Percentiles rank a stretch among this genome's conserved stretches.
Evolutionary conservation across 2,329 filamentous ascomycete species (phyloP).

Genomic region (Fusarium annulatum): DNA sequence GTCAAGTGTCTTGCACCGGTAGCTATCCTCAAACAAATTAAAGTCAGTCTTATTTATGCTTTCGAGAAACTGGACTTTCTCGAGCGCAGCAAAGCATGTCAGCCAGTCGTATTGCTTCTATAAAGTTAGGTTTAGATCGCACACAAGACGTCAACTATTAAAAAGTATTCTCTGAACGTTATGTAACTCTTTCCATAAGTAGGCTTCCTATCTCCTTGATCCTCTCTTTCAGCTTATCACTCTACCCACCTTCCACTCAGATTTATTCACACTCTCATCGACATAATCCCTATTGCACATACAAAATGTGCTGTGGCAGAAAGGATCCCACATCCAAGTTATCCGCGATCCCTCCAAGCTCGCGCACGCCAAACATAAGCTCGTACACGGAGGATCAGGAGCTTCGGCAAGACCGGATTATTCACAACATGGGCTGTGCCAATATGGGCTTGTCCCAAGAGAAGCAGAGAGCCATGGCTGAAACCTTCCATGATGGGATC

Average conservation of each 20-base stretch:
- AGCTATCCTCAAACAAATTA: accelerated
- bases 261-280: accelerated
- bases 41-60: neutral
- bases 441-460: accelerated
- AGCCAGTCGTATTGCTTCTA: too few species aligned
- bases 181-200: accelerated
- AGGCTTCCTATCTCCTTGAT: accelerated
- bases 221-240: neutral
- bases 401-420: neutral
- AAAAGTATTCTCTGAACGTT: too few species aligned
- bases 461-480: neutral
- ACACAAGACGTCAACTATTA: accelerated
- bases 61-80: accelerated
- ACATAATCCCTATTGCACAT: accelerated
- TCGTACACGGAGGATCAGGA: neutral
- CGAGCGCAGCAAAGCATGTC: accelerated
- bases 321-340: neutral
- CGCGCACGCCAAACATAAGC: neutral
- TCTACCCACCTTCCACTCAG: accelerated
- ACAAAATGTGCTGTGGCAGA: neutral
- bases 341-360: neutral
- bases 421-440: neutral
- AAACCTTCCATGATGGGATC: neutral
- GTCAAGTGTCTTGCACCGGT: too few species aligned
- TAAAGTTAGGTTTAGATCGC: too few species aligned